Base-by-base conservation (phyloP, 768 basidiomycete species). In the Termitomyces sp. region DNA sequence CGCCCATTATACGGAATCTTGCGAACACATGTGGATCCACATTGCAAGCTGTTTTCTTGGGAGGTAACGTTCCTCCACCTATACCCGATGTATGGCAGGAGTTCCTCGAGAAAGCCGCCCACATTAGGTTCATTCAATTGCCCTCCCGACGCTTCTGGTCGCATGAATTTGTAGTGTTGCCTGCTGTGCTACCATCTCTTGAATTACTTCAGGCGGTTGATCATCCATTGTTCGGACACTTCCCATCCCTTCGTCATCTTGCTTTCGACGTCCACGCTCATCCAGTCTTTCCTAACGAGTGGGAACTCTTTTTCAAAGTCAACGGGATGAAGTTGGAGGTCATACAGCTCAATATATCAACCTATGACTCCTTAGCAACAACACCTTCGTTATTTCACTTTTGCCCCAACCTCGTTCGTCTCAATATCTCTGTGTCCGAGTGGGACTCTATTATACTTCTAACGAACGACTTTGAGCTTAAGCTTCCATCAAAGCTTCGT, bases 231-330 rank as follows among this genome's bases (percentile, higher is more conserved):
- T 10, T 11, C 20, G 58, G 52, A 30, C 32, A 55, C 16, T 46
- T 56, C 10, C 56, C 63, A 44, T 61, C 55, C n/a, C 57, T 63
- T 20, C 60, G 62, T 48, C 57, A 54, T 54, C 56, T 65, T 52
- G 26, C 44, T 40, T 20, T 44, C 2, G 51, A 54, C 5, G 32
- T 35, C 30, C 7, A 30, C 30, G 30, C 30, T 1, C 8, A 24
- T 10, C 16, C 3, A 8, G n/a, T 13, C 16, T 5, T 16, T 11
- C 1, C 13, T 10, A 14, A 9, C 6, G 4, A 9, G 24, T 64
- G 57, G 57, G 11, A 32, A 13, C 40, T 8, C 11, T 30, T 58
- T 48, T 43, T 65, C 18, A 11, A 56, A 40, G 32, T 45, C 7
- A 52, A 65, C 22, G 64, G 64, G 16, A 18, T 18, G 14, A 57